phyloP scores from a whole-genome alignment of 208 protist species.

The Trichomonas vaginalis region DNA sequence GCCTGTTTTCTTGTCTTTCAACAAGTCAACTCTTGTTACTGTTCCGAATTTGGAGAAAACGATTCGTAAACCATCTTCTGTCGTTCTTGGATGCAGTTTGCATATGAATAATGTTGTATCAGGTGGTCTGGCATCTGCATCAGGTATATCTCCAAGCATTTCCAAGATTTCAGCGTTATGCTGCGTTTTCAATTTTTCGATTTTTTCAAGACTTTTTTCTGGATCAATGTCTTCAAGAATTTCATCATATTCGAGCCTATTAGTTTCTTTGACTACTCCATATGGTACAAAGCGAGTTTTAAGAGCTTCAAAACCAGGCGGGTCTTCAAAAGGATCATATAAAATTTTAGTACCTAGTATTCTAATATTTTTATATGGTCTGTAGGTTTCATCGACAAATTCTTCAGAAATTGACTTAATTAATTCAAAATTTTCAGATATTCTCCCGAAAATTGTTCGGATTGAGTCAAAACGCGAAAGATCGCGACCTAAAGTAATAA shows the following conservation, averaged over 20 bases:
- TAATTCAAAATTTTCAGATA: conserved; percentile 3
- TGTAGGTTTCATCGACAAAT: not conserved
- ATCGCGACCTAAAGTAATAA: not conserved
- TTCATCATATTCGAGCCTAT: not conserved
- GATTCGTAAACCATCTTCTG: not conserved
- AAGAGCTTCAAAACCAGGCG: not conserved
- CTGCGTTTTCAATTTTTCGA: not conserved
- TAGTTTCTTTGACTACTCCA: not conserved
- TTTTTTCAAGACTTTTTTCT: not conserved
- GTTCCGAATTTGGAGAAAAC: not conserved
- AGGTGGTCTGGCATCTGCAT: not conserved
- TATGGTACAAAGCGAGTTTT: not conserved
- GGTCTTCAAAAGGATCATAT: conserved; percentile 7
- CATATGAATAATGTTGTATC: not conserved
- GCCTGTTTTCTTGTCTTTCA: not conserved
- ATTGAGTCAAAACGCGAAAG: not conserved
- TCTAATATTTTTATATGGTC: not conserved
- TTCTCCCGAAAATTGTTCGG: not conserved
- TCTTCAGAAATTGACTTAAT: not conserved
- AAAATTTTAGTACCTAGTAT: not conserved
- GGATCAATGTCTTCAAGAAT: not conserved
- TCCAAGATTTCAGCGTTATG: not conserved
- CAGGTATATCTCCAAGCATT: conserved; percentile 18
- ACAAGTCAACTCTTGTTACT: not conserved
- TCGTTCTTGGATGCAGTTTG: not conserved